Conservation (phyloP, 805 yeast genomes). For the Pichia ethanolica region DNA sequence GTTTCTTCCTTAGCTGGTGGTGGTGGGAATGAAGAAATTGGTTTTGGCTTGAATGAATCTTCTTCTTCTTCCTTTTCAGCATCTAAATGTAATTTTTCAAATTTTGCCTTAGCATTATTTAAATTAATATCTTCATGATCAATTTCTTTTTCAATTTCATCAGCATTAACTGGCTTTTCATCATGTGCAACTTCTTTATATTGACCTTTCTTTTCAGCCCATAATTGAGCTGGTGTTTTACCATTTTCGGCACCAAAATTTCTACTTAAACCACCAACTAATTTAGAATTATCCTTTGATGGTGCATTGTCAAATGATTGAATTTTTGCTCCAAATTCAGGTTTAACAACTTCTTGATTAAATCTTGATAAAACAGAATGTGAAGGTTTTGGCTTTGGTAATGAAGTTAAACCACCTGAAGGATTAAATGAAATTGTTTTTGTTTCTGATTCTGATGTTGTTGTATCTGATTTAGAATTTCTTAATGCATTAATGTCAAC, state of each 20-base stretch:
- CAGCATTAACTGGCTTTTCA: slow-evolving; percentile 27
- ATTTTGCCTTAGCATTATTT: slow-evolving; percentile 26
- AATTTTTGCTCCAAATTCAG: slow-evolving; percentile 30
- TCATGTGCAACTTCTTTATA: slow-evolving; percentile 36
- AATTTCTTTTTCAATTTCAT: slow-evolving; percentile 13
- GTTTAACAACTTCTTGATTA: slow-evolving; percentile 29
- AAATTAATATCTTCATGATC: slow-evolving; percentile 25
- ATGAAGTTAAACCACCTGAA: slow-evolving; percentile 41
- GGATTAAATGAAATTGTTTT: slow-evolving; percentile 40
- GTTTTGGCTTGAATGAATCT: slow-evolving; percentile 1
- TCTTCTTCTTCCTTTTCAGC: slow-evolving; percentile 22
- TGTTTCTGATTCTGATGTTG: slow-evolving; percentile 19
- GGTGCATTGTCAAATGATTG: slow-evolving; percentile 26
- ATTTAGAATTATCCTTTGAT: slow-evolving; percentile 34
- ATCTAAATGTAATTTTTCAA: slow-evolving; percentile 22
- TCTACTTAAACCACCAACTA: slow-evolving; percentile 52
- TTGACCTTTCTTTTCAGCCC: slow-evolving; percentile 88
- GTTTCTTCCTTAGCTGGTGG: neutral
- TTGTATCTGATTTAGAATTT: slow-evolving; percentile 34
- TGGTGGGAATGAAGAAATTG: slow-evolving; percentile 13
- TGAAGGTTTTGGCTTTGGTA: slow-evolving; percentile 56
- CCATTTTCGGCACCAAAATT: slow-evolving; percentile 65
- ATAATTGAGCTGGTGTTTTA: slow-evolving; percentile 87
- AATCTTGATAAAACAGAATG: slow-evolving; percentile 45
- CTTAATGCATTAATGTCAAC: slow-evolving; percentile 52